Conservation (phyloP, 2,329 filamentous ascomycete species). For the Phialophora expanda region DNA sequence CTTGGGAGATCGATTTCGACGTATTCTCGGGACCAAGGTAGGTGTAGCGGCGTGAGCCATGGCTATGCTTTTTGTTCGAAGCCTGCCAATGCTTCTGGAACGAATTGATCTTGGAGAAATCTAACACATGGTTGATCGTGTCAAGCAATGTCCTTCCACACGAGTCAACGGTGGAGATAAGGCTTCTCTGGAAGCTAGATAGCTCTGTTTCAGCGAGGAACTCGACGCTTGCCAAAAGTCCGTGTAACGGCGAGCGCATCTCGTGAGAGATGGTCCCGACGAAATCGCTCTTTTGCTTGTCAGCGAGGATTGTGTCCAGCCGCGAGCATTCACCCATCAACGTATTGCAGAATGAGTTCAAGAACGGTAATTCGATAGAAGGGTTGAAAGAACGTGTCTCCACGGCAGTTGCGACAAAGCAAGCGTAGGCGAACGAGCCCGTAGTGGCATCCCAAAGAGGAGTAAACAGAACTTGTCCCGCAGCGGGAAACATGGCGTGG, state of each 20-base stretch:
- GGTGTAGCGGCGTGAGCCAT: conserved; percentile 40
- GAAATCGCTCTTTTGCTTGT: conserved; percentile 59
- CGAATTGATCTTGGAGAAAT: conserved; percentile 47
- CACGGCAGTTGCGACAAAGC: conserved; percentile 22
- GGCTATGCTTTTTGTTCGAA: conserved; percentile 23
- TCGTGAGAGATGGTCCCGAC: conserved; percentile 61
- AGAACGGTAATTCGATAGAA: conserved; percentile 47
- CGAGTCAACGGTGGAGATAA: conserved; percentile 56
- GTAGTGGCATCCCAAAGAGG: conserved; percentile 57
- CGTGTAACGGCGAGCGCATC: conserved; percentile 55
- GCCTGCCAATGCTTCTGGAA: conserved; percentile 43
- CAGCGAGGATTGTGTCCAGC: conserved; percentile 50
- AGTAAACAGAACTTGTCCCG: conserved; percentile 55
- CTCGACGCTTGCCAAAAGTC: conserved; percentile 57
- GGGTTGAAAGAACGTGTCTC: conserved; percentile 48
- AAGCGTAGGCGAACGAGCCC: conserved; percentile 27
- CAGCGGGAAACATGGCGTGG: conserved; percentile 46
- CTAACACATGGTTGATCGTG: conserved; percentile 50
- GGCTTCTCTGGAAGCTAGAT: conserved; percentile 49
- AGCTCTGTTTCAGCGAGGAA: conserved; percentile 54
- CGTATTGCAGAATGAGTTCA: conserved; percentile 49
- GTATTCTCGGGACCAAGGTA: conserved; percentile 27
- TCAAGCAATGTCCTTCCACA: conserved; percentile 60
- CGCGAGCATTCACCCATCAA: conserved; percentile 51
- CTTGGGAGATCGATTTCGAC: conserved; percentile 25